Percentiles rank a stretch among this genome's conserved stretches.
phyloP scores from a whole-genome alignment of 2,329 filamentous ascomycete species.

The Colletotrichum sidae region DNA sequence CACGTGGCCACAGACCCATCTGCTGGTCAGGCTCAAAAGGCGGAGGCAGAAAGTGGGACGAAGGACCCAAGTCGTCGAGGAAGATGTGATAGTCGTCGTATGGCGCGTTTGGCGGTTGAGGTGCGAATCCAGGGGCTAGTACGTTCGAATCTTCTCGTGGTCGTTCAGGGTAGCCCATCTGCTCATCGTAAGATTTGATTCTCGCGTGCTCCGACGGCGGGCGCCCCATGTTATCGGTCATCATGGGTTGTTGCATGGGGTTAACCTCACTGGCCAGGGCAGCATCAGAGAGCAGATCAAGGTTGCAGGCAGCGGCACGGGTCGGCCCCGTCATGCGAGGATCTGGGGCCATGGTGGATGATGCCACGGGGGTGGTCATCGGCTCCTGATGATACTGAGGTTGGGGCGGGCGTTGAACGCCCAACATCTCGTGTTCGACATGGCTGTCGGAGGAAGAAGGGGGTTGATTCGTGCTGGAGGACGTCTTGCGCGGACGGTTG shows the following conservation, averaged over 20 bases:
- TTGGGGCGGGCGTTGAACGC: slow-evolving; percentile 51
- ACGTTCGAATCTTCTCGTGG: slow-evolving; percentile 58
- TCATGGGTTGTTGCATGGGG: slow-evolving; percentile 60
- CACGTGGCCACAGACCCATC: slow-evolving; percentile 64
- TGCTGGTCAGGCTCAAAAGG: slow-evolving; percentile 66
- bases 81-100: slow-evolving; percentile 71
- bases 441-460: slow-evolving; percentile 61
- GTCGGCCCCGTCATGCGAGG: slow-evolving; percentile 52
- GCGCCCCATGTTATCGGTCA: slow-evolving; percentile 56
- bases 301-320: slow-evolving; percentile 63
- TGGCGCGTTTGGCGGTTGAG: slow-evolving; percentile 51
- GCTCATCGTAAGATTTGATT: slow-evolving; percentile 63
- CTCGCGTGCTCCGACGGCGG: slow-evolving; percentile 54
- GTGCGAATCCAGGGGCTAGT: slow-evolving; percentile 54
- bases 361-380: slow-evolving; percentile 51
- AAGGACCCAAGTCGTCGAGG: slow-evolving; percentile 66
- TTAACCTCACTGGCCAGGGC: slow-evolving; percentile 67
- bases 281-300: slow-evolving; percentile 70
- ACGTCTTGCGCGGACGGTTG: slow-evolving; percentile 61
- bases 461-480: slow-evolving; percentile 53
- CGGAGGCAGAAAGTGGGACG: slow-evolving; percentile 66
- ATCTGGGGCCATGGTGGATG: slow-evolving; percentile 57
- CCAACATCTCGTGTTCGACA: slow-evolving; percentile 59
- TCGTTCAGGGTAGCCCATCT: slow-evolving; percentile 61
- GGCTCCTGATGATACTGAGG: slow-evolving; percentile 55